A percentile compares a stretch with the other conserved stretches of the same genome.
These are phyloP conservation scores for Zalaria sp. DNA, from an alignment of 2,329 filamentous ascomycete species.

Conservation along the genomic window DNA sequence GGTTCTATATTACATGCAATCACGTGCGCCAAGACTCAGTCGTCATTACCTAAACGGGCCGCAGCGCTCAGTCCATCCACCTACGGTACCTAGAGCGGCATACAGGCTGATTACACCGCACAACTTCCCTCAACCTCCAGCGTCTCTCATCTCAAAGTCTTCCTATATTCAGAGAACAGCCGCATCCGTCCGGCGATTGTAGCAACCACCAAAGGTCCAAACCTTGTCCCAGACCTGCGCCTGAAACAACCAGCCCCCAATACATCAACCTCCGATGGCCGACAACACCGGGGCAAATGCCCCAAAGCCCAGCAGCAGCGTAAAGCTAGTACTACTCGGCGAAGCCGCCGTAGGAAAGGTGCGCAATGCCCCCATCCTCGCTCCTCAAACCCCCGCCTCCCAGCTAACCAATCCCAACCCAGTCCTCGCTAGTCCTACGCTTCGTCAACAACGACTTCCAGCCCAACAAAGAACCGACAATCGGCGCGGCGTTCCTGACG, in stretches of 20 bases:
- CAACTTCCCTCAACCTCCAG: no score
- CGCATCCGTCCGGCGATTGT: no score
- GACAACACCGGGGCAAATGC: slow-evolving; percentile 47
- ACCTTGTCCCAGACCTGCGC: background rate
- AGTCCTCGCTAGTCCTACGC: slow-evolving; percentile 94
- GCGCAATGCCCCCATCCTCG: slow-evolving; percentile 10
- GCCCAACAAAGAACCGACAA: slow-evolving; percentile 98
- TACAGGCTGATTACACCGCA: no score
- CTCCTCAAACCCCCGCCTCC: background rate
- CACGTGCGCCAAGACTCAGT: no score
- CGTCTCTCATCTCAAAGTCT: no score
- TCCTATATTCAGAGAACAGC: no score
- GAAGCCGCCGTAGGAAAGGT: slow-evolving; percentile 99
- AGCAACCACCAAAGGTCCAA: no score
- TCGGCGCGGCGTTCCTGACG: slow-evolving; percentile 94
- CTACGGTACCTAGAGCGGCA: no score
- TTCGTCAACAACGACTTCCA: slow-evolving; percentile 99
- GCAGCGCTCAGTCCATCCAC: no score
- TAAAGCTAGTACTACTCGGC: slow-evolving; percentile 95
- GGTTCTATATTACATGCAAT: no score
- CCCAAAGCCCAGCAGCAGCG: slow-evolving; percentile 96
- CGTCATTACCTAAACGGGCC: no score
- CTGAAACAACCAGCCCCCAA: background rate
- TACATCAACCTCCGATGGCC: slow-evolving; percentile 40
- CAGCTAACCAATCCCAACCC: slow-evolving; percentile 5